phyloP scores from a whole-genome alignment of 106 monocot genomes.

The Platanthera guangdongensis region DNA sequence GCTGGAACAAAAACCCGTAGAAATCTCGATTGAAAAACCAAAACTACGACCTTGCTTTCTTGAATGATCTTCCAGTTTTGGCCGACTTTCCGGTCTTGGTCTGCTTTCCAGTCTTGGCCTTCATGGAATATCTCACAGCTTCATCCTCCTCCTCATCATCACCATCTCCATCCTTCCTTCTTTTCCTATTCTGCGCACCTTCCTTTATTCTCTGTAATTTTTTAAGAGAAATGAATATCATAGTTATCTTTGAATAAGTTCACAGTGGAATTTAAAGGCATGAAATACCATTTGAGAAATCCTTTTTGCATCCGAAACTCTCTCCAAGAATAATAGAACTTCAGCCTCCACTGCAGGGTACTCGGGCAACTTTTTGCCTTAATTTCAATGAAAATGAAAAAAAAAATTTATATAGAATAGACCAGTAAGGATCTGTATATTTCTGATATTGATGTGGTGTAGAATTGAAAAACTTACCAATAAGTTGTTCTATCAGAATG shows the following conservation, averaged over 20 bases:
- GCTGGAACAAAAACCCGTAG: not conserved
- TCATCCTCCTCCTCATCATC: slow-evolving; percentile 40
- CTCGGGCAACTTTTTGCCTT: slow-evolving; percentile 42
- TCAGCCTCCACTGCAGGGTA: slow-evolving; percentile 32
- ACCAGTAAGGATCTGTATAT: not conserved
- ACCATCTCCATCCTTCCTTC: slow-evolving; percentile 34
- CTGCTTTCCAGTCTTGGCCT: not conserved
- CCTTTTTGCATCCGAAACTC: slow-evolving; percentile 49
- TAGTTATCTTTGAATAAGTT: too few species aligned
- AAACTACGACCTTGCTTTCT: not conserved
- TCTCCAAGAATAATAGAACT: slow-evolving; percentile 37
- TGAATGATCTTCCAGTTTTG: not conserved
- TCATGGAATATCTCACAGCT: not conserved
- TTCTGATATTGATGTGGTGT: not conserved
- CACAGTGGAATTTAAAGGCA: not conserved
- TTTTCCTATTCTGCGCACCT: slow-evolving; percentile 29
- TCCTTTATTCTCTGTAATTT: slow-evolving; percentile 50
- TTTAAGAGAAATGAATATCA: not conserved
- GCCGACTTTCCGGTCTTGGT: not conserved
- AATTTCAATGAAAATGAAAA: not conserved
- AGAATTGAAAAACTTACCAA: slow-evolving; percentile 29
- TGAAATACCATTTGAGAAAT: slow-evolving; percentile 42
- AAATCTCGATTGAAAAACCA: not conserved
- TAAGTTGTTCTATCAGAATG: slow-evolving; percentile 62
- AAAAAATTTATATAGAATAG: slow-evolving; percentile 7